Base-by-base conservation (phyloP, 192 early-diverging fungal genomes). In the Geosiphon pyriformis region DNA sequence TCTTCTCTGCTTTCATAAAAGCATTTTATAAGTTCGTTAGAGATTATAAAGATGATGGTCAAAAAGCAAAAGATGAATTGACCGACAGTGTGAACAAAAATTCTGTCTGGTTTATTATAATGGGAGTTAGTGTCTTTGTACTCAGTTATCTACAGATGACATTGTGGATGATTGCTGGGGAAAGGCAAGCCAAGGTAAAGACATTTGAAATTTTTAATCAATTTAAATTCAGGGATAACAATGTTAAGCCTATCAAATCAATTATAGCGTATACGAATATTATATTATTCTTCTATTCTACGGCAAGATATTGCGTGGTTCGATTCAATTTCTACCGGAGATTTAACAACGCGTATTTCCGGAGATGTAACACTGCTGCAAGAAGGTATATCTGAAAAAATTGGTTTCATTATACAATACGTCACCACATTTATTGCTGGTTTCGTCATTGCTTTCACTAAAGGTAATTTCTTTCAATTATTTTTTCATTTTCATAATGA, bases 241-340 rank as follows among this genome's bases (percentile, higher is more conserved):
- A 80, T 42, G 67, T 68, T 55, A 61, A 15, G 61, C 15, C 17
- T 46, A 31, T 29, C 48, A 69, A 2, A 53, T 82, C 0, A 75
- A 80, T 72, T 86, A 50, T 83, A 87, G 59, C 83, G 94, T 20
- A 84, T 95, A 51, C 81, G 94, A n/a, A 78, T 85, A 67, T 61
- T 58, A 31, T 98, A 93, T 67, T 82, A 94, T 32, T 73, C 78
- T 34, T 68, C 89, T 3, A 88, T 95, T 59, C 80, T 98, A 56
- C 83, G 90, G 51, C 94, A 95, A 72, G 88, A 95, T 26, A 85
- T 92, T 42, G 84, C 81, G 18, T 98, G 89, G 86, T 94, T 94
- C 70, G 95, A 98, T 61, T 71, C 75, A 33, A 78, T 82, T 57
- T 82, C 83, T 58, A 83, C 86, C 29, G 94, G 91, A 53, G 89